Base-by-base conservation (phyloP, 2,329 filamentous ascomycete genomes). In the Colletotrichum phormii region DNA sequence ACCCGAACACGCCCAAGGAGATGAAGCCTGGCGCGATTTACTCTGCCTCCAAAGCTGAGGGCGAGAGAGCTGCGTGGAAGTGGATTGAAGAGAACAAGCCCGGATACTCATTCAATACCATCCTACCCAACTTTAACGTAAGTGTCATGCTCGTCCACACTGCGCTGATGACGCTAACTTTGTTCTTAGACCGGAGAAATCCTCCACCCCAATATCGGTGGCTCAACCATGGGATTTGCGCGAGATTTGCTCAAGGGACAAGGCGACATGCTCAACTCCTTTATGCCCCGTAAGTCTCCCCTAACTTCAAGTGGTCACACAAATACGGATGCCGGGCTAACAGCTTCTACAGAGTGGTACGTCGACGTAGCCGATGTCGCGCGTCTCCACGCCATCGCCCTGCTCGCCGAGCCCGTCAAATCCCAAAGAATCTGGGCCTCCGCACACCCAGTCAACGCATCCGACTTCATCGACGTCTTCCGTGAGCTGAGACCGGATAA, bases 361-460 rank as follows among this genome's bases (percentile, higher is more conserved):
- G 80, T 88, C 33, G 81, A 88, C 74, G 84, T 87, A 0, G 79
- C 84, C 7, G 88, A 91, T 66, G 77, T 77, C 2, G 89, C 88
- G 0, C 80, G 85, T 0, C 78, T 92, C 0, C 89, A 91, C 53
- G 81, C 90, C 7, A 85, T 86, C 4, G 89, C 86, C 0, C 79
- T 88, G 7, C 81, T 89, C 0, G 81, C 88, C 37, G 80, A 82
- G 0, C 79, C 82, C 0, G 82, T 90, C 0, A 73, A 79, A 3
- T 82, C 82, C 0, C 84, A 91, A 75, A 84, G 90, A 0, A 77
- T 92, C 9, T 89, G 90, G 76, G 89, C 81, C 1, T 89, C 87
- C 65, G 87, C 86, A 0, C 80, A 82, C 1, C 12, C 9, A 7
- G 33, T 64, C 46, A 75, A 67, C 66, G 55, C 33, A 4, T 63